A percentile compares a stretch with the other conserved stretches of the same genome.
Evolutionary conservation across 768 basidiomycete genomes (phyloP).

Genomic region (Naganishia vaughanmartiniae): DNA sequence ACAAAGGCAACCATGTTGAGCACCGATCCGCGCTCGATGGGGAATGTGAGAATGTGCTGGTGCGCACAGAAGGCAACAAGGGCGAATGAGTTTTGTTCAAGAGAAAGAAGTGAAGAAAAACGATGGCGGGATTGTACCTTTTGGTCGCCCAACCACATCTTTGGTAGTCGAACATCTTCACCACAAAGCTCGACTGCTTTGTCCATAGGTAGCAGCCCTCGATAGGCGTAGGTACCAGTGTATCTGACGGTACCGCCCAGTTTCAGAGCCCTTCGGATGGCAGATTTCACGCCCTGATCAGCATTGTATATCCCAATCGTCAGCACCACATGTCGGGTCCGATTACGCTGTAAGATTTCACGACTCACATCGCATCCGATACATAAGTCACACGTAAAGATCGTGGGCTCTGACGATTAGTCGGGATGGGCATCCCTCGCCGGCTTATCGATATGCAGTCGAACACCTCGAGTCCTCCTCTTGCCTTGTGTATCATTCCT

Average conservation of each 20-base stretch:
- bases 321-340: no score
- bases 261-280: not conserved
- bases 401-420: constrained; percentile 1
- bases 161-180: constrained; percentile 6
- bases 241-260: constrained; percentile 4
- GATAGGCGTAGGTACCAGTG: constrained; percentile 8
- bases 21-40: not conserved
- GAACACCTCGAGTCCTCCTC: not conserved
- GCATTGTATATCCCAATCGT: no score
- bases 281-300: constrained; percentile 16
- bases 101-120: no score
- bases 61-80: no score
- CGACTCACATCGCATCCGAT: constrained; percentile 23
- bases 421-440: constrained; percentile 14
- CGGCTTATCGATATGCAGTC: constrained; percentile 12
- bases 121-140: not conserved
- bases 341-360: no score
- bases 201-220: constrained; percentile 7
- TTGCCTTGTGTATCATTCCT: constrained; percentile 11
- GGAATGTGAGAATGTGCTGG: constrained; percentile 27
- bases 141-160: constrained; percentile 20
- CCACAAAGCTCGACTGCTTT: constrained; percentile 12
- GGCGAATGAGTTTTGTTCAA: no score
- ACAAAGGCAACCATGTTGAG: constrained; percentile 25
- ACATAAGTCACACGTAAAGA: constrained; percentile 10